Base-by-base conservation (phyloP, 108 stramenopile species). In the Nitzschia sp. region DNA sequence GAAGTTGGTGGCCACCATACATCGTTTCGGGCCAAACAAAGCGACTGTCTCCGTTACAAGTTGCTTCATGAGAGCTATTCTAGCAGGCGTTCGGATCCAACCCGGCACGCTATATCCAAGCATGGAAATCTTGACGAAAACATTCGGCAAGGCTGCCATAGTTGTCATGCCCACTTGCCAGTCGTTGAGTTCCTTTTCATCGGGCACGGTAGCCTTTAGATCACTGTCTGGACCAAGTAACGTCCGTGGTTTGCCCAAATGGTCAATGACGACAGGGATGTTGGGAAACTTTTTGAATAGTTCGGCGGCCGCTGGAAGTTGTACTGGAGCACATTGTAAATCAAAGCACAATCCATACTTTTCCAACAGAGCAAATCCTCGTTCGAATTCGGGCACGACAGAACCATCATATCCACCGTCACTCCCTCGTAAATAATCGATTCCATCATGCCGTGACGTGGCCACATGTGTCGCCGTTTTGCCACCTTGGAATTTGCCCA, bases 1-100 rank as follows among this genome's bases (percentile, higher is more conserved):
- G 75, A 78, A 93, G 63, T 93, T 93, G 56, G 77, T 79, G 0
- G 87, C 88, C 8, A 86, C 79, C 88, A 93, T 93, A 70, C 91
- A 93, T 17, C 88, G 75, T 21, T 79, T 48, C 5, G 82, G 81
- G 25, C 83, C 80, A 70, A 93, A 93, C 64, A 88, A 42, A 1
- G 82, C 82, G 17, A 90, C 75, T 0, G 73, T 77, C 68, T 89
- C 88, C 2, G 66, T 65, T 27, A 93, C 86, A 28, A 92, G 56
- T 17, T 45, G 46, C 61, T 74, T 83, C 25, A 87, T 36, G 42
- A 85, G 23, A 5, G 58, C 62, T 11, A 70, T 71, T 54, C 79
- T 60, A 60, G 82, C 71, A 17, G 38, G 46, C 4, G 70, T 83
- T 28, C 78, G 70, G 9, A 79, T 76, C 92, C 92, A 93, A 21